Evolutionary conservation across 495 filamentous ascomycete genomes (phyloP).

Genomic region (Eremomyces bilateralis): DNA sequence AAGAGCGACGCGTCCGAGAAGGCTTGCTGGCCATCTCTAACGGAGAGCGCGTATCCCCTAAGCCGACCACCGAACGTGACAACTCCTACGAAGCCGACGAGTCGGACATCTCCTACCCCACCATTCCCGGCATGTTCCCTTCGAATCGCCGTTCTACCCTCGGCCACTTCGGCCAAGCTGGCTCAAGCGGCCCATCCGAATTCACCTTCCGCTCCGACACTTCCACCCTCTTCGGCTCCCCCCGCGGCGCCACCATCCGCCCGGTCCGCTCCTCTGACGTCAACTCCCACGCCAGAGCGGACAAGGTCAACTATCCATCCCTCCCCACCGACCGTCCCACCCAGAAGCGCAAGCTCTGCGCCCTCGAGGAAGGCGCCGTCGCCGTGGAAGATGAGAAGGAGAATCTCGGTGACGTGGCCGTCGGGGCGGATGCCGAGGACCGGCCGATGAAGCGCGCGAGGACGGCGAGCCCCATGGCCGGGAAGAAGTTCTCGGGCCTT

Average conservation of each 20-base stretch:
- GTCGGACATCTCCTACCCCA: not conserved
- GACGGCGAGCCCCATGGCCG: not conserved
- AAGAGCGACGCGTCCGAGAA: constrained; percentile 18
- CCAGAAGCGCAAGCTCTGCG: constrained; percentile 20
- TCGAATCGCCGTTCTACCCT: constrained; percentile 6
- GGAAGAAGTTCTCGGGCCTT: too few relatives aligned
- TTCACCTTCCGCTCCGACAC: constrained; percentile 20
- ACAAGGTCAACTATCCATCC: constrained; percentile 2
- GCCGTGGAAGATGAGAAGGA: constrained; percentile 15
- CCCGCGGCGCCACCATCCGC: constrained; percentile 11
- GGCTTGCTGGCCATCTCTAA: not conserved
- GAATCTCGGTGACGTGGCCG: constrained; percentile 4
- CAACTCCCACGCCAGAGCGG: not conserved
- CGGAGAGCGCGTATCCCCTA: constrained; percentile 12
- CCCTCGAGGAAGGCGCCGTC: constrained; percentile 7
- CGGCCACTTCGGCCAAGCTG: constrained; percentile 4
- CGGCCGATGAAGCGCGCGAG: not conserved
- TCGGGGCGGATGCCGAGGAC: constrained; percentile 1
- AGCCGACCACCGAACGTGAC: constrained; percentile 2
- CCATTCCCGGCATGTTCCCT: constrained; percentile 5
- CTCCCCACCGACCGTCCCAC: not conserved
- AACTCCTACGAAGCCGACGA: not conserved
- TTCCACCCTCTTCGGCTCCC: constrained; percentile 13
- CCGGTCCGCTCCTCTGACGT: constrained; percentile 8
- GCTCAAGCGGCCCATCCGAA: constrained; percentile 11